Base-by-base conservation (phyloP, 495 filamentous ascomycete genomes). In the Lophiotrema nucula region DNA sequence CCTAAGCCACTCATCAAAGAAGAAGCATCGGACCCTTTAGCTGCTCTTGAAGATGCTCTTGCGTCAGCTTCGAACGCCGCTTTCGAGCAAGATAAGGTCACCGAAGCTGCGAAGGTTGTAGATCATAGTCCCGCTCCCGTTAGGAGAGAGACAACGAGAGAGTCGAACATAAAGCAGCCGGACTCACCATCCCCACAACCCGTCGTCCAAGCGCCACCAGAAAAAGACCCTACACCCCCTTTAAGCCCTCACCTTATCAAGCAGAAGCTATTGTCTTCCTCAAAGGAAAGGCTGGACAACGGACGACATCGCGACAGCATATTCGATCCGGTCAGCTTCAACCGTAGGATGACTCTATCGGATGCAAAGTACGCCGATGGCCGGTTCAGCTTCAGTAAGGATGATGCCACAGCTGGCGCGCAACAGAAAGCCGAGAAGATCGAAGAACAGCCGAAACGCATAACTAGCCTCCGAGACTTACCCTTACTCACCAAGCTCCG, bases 361-460 rank as follows among this genome's bases (percentile, higher is more conserved):
- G 74, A 80, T 55, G 69, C 76, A 38, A 83, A 82, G 59, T 83
- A 83, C 35, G 57, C 72, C 25, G 62, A 72, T 15, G 80, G 80
- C 19, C 76, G 76, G 21, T 83, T 82, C 58, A 74, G 71, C 64
- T 80, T 82, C 38, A 13, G 48, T 3, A 31, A 24, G 22, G 27
- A 37, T 25, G 39, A 44, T 12, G 24, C 26, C 28, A 47, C 44
- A 48, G 21, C 50, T 19, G 8, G 8, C 15, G 31, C 8, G 8
- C 31, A 8, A 15, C 8, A 15, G 15, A 43, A 21, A 18, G 37
- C 25, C 3, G 35, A 49, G 15, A 19, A 8, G 33, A 37, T 49
- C 22, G 45, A 38, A 22, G 23, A 25, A 4, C 6, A 38, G 8
- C 6, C 45, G 1, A 45, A 49, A 47, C 37, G 47, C 15, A 18